A percentile compares a stretch with the other conserved stretches of the same genome.
These are phyloP conservation scores for Leccinellum albellum DNA, from an alignment of 768 basidiomycete species.

Conservation along the genomic window DNA sequence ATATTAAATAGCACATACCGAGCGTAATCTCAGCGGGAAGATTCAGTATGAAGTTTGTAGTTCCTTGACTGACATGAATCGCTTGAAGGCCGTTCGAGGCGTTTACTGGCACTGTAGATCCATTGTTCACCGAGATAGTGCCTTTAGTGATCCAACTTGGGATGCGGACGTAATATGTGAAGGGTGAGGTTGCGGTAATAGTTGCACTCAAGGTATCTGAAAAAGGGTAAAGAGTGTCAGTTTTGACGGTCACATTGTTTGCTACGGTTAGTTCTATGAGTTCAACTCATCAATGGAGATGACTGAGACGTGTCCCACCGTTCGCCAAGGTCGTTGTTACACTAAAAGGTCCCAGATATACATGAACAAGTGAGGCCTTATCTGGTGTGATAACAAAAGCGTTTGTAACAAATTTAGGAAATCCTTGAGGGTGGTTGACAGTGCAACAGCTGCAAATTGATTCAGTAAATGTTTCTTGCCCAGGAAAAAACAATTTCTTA, in stretches of 20 bases:
- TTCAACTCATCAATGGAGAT: too few species aligned
- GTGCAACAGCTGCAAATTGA: constrained; percentile 40
- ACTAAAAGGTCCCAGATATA: constrained; percentile 1
- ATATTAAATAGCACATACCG: background rate
- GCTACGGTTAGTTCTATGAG: background rate
- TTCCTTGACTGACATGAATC: background rate
- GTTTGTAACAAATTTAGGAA: constrained; percentile 52
- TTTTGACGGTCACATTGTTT: background rate
- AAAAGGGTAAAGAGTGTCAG: background rate
- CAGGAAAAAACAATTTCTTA: background rate
- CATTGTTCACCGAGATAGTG: background rate
- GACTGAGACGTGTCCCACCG: background rate
- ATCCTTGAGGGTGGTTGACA: constrained; percentile 52
- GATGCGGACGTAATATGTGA: background rate
- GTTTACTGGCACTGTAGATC: background rate
- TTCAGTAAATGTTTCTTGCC: background rate
- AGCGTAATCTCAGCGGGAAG: background rate
- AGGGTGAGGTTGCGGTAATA: background rate
- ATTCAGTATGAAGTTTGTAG: background rate
- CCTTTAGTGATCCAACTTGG: background rate
- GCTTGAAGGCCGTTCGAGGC: background rate
- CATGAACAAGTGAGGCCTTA: constrained; percentile 44
- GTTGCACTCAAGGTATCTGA: background rate
- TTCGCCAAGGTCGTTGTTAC: constrained; percentile 35
- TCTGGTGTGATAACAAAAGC: constrained; percentile 37